phyloP scores from a whole-genome alignment of 2,329 filamentous ascomycete genomes.

The Fusarium sp. region DNA sequence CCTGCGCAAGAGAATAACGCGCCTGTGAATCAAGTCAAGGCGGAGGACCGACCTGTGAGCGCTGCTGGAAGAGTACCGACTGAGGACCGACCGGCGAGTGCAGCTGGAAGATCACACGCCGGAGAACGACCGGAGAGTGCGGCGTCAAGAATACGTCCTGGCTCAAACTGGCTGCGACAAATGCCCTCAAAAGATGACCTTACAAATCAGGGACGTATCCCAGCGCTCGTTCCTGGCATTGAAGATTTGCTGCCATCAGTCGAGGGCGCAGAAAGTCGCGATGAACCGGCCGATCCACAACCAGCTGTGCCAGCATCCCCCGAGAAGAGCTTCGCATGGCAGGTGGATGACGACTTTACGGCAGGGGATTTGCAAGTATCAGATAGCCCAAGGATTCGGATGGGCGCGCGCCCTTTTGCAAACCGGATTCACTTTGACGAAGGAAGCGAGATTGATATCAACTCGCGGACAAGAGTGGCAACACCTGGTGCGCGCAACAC shows the following conservation, averaged over 20 bases:
- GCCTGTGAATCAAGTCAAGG: slow-evolving; percentile 16
- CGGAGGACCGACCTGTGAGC: slow-evolving; percentile 16
- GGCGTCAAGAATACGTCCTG: slow-evolving; percentile 8
- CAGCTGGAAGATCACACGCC: background rate
- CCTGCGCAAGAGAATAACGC: slow-evolving; percentile 15
- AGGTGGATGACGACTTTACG: slow-evolving; percentile 67
- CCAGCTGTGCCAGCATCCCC: slow-evolving; percentile 49
- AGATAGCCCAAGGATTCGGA: slow-evolving; percentile 62
- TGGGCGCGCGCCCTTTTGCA: slow-evolving; percentile 50
- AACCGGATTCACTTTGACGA: slow-evolving; percentile 48
- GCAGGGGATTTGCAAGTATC: slow-evolving; percentile 64
- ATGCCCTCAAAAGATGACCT: slow-evolving; percentile 39
- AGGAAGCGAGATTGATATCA: slow-evolving; percentile 44
- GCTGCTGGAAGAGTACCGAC: background rate
- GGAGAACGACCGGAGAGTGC: slow-evolving; percentile 20
- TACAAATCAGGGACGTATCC: slow-evolving; percentile 46
- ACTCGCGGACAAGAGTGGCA: slow-evolving; percentile 42
- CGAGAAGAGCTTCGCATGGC: slow-evolving; percentile 64
- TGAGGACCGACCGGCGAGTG: slow-evolving; percentile 18
- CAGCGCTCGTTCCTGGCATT: slow-evolving; percentile 52
- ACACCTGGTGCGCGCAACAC: slow-evolving; percentile 51
- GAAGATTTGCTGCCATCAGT: slow-evolving; percentile 50
- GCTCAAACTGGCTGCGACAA: slow-evolving; percentile 28
- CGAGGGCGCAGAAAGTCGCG: slow-evolving; percentile 37
- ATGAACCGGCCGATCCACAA: slow-evolving; percentile 2